Conservation (phyloP, 1,284 basidiomycete species). For the Xanthoconium separans region DNA sequence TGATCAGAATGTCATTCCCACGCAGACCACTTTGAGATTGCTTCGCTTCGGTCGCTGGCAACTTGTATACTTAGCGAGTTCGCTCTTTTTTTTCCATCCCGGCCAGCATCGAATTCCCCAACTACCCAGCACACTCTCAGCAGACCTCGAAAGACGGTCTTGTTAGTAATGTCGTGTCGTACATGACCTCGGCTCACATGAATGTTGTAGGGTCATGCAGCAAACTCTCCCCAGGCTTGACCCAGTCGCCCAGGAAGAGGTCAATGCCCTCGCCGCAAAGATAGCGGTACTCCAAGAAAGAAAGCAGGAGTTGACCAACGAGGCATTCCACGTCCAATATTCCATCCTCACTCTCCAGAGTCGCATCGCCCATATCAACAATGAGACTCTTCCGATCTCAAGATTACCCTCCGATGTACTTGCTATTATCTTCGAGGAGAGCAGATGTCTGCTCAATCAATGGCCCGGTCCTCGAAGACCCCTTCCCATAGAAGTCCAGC, state of each 20-base stretch:
- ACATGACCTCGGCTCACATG: conserved; percentile 20
- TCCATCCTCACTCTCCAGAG: conserved; percentile 33
- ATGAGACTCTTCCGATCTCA: conserved; percentile 32
- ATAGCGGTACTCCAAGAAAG: conserved; percentile 24
- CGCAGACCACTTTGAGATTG: conserved; percentile 10
- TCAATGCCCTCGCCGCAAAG: conserved; percentile 22
- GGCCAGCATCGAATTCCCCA: neutral
- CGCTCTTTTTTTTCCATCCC: neutral
- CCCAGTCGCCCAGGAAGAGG: conserved; percentile 26
- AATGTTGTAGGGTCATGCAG: conserved; percentile 24
- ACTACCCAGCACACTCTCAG: conserved; percentile 6
- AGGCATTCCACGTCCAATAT: conserved; percentile 28
- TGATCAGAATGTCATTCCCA: conserved; percentile 3
- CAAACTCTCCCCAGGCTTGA: conserved; percentile 14
- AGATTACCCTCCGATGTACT: conserved; percentile 32
- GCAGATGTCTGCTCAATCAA: conserved; percentile 27
- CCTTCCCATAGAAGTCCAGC: conserved; percentile 33
- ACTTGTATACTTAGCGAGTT: neutral
- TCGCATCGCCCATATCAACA: conserved; percentile 33
- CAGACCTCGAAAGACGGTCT: conserved; percentile 12
- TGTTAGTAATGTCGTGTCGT: conserved; percentile 22
- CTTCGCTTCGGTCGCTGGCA: conserved; percentile 4
- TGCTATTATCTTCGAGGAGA: conserved; percentile 34
- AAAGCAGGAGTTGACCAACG: conserved; percentile 22
- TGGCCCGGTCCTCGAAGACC: conserved; percentile 31